Evolutionary conservation across 208 protist species (phyloP).

Genomic region (Trypanosoma vivax): DNA sequence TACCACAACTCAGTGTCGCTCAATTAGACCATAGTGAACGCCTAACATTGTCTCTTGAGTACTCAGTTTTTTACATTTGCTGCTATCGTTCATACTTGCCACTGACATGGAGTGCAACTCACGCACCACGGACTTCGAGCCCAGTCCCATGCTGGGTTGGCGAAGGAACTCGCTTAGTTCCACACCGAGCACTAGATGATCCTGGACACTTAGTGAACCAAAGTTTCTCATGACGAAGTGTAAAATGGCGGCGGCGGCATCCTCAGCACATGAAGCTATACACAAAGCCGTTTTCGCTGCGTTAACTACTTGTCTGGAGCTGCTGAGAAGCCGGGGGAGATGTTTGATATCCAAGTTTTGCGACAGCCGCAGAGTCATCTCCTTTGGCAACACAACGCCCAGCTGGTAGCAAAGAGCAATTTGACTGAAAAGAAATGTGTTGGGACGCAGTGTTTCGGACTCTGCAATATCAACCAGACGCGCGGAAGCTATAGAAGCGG

Average conservation of each 20-base stretch:
- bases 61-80: slow-evolving; percentile 4
- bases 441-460: slow-evolving; percentile 23
- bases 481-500: slow-evolving; percentile 8
- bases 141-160: not conserved
- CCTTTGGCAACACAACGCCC: slow-evolving; percentile 5
- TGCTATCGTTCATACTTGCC: not conserved
- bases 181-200: slow-evolving; percentile 38
- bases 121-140: not conserved
- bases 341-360: slow-evolving; percentile 29
- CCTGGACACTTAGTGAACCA: slow-evolving; percentile 36
- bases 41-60: slow-evolving; percentile 8
- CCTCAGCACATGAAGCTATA: slow-evolving; percentile 7
- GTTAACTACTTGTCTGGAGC: slow-evolving; percentile 39
- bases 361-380: slow-evolving; percentile 14
- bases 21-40: slow-evolving; percentile 17
- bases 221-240: slow-evolving; percentile 30
- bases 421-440: slow-evolving; percentile 60
- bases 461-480: slow-evolving; percentile 37
- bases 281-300: slow-evolving; percentile 26
- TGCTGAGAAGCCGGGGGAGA: slow-evolving; percentile 27
- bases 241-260: slow-evolving; percentile 16
- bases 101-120: not conserved
- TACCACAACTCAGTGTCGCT: no score
- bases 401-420: slow-evolving; percentile 30
- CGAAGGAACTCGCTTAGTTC: slow-evolving; percentile 17